Percentiles rank a stretch among this genome's conserved stretches.
Conservation (phyloP, 768 basidiomycete species). For the Russula earlei region DNA sequence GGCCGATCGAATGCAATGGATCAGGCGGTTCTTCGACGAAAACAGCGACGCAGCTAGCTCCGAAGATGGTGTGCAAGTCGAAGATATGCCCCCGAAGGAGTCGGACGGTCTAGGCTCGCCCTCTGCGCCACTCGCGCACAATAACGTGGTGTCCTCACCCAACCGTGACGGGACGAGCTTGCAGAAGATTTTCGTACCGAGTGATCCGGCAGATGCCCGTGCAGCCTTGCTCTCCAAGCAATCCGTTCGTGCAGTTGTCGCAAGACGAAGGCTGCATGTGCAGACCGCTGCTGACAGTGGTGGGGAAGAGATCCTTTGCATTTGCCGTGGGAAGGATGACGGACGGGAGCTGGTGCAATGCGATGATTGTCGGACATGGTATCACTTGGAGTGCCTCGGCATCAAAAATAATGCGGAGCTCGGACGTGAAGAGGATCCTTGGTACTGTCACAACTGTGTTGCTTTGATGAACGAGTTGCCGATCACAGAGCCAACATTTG, state of each 20-base stretch:
- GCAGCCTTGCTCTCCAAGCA: conserved; percentile 65
- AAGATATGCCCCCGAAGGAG: conserved; percentile 27
- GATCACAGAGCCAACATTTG: conserved; percentile 57
- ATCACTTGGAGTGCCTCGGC: conserved; percentile 72
- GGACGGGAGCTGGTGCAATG: conserved; percentile 76
- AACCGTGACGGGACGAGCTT: conserved; percentile 29
- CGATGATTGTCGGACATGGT: conserved; percentile 73
- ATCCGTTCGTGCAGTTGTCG: conserved; percentile 52
- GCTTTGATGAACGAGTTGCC: conserved; percentile 24
- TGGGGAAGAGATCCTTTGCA: conserved; percentile 48
- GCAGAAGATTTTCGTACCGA: conserved; percentile 37
- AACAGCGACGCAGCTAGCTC: conserved; percentile 50
- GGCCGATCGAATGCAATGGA: conserved; percentile 52
- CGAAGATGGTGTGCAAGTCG: conserved; percentile 27
- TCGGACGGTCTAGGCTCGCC: conserved; percentile 26
- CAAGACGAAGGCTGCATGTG: conserved; percentile 33
- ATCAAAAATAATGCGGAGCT: conserved; percentile 54
- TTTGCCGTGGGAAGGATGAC: conserved; percentile 59
- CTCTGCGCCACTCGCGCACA: conserved; percentile 35
- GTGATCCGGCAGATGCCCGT: conserved; percentile 69
- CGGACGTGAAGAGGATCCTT: conserved; percentile 69
- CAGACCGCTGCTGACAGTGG: conserved; percentile 32
- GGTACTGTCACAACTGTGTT: conserved; percentile 60
- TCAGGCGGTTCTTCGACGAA: conserved; percentile 63
- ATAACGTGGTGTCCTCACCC: conserved; percentile 51